Conservation (phyloP, 176 grass and related monocot genomes). For the Calamus simplicifolius region DNA sequence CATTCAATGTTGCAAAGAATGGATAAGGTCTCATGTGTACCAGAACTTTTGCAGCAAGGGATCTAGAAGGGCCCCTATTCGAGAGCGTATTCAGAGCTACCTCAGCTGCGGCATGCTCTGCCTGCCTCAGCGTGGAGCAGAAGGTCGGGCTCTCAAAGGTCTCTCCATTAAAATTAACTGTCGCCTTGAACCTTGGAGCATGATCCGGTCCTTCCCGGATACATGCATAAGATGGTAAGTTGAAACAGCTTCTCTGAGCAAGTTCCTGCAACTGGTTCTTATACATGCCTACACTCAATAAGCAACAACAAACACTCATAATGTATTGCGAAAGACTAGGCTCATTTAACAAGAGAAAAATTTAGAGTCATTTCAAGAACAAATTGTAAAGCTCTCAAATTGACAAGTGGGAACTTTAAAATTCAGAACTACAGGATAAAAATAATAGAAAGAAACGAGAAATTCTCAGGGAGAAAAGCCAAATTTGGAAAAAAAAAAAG, state of each 20-base stretch:
- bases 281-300: slow-evolving; percentile 29
- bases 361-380: too few species aligned
- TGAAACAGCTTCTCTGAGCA: slow-evolving; percentile 74
- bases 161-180: slow-evolving; percentile 61
- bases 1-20: too few species aligned
- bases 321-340: too few species aligned
- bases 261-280: slow-evolving; percentile 71
- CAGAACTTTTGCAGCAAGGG: slow-evolving; percentile 54
- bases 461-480: too few species aligned
- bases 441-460: too few species aligned
- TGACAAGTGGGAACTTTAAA: too few species aligned
- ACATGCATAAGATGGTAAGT: slow-evolving; percentile 45
- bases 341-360: too few species aligned
- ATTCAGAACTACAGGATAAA: too few species aligned
- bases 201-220: slow-evolving; percentile 53
- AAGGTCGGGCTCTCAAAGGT: slow-evolving; percentile 43
- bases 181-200: slow-evolving; percentile 51
- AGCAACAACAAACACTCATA: too few species aligned
- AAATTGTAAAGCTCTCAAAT: too few species aligned
- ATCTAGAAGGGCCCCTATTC: slow-evolving; percentile 42
- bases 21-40: slow-evolving; percentile 8
- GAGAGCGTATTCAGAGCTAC: slow-evolving; percentile 46
- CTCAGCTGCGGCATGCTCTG: slow-evolving; percentile 47
- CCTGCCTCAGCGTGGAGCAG: slow-evolving; percentile 43
- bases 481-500: too few species aligned